Conservation (phyloP, 768 basidiomycete species). For the Dentipellis sp. region DNA sequence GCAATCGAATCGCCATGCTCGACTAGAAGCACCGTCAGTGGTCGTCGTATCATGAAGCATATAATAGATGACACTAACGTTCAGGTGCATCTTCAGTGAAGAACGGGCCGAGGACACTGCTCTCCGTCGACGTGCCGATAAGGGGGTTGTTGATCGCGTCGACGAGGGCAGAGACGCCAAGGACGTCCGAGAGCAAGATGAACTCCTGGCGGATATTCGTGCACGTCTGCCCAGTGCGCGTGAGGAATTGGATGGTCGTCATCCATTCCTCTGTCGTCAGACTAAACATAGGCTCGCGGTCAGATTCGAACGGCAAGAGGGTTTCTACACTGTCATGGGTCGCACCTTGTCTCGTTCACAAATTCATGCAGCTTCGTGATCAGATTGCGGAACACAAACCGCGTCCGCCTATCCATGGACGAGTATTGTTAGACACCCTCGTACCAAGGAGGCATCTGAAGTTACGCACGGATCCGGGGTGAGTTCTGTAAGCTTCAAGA, state of each 20-base stretch:
- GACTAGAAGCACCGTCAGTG: constrained; percentile 30
- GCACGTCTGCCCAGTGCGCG: constrained; percentile 63
- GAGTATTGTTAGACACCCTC: constrained; percentile 6
- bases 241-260: constrained; percentile 71
- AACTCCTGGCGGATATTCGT: constrained; percentile 59
- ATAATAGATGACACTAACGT: constrained; percentile 29
- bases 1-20: constrained; percentile 67
- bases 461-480: constrained; percentile 30
- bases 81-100: constrained; percentile 70
- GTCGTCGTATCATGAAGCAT: not conserved
- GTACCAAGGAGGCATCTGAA: not conserved
- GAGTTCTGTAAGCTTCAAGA: constrained; percentile 29
- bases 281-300: constrained; percentile 17
- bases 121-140: constrained; percentile 54
- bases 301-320: not conserved
- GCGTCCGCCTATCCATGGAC: constrained; percentile 25
- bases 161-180: constrained; percentile 73
- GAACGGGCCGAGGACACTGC: constrained; percentile 77
- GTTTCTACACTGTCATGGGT: not conserved
- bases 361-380: constrained; percentile 68
- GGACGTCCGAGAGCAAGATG: constrained; percentile 75
- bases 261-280: constrained; percentile 85
- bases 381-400: constrained; percentile 42
- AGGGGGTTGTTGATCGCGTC: constrained; percentile 67
- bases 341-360: constrained; percentile 56